Evolutionary conservation across 2,329 filamentous ascomycete genomes (phyloP).

Genomic region (Fusarium coffeatum): DNA sequence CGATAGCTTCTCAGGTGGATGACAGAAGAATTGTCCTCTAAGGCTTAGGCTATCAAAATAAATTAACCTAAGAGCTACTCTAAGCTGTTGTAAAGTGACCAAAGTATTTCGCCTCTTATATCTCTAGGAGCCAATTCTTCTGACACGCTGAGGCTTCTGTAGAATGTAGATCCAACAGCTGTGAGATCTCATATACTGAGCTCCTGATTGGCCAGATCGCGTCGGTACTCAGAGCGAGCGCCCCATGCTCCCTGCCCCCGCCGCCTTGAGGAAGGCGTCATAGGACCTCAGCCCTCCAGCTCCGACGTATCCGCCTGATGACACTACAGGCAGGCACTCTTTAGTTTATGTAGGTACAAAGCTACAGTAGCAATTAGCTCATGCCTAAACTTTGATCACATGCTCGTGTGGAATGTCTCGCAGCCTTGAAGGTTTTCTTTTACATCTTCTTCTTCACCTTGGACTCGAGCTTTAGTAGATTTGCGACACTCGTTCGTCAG

Average conservation of each 20-base stretch:
- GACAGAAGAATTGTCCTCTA: too few species aligned
- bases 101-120: too few species aligned
- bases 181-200: constrained; percentile 22
- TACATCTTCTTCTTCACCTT: constrained; percentile 13
- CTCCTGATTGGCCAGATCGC: constrained; percentile 34
- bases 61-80: too few species aligned
- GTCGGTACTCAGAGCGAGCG: constrained; percentile 27
- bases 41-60: too few species aligned
- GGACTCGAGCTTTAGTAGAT: constrained; percentile 15
- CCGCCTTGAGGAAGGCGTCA: constrained; percentile 33
- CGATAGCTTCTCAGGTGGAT: constrained; percentile 11
- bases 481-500: neutral
- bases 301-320: constrained; percentile 44
- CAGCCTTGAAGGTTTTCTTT: constrained; percentile 21
- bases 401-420: constrained; percentile 42
- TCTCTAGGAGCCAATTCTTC: too few species aligned
- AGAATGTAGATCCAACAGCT: constrained; percentile 20
- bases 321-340: constrained; percentile 24
- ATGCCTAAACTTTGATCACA: constrained; percentile 37
- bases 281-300: constrained; percentile 27
- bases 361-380: constrained; percentile 11
- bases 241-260: neutral
- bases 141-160: neutral
- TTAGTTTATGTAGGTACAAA: neutral
- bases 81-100: too few species aligned